Percentiles rank a stretch among this genome's conserved stretches.
Evolutionary conservation across 2,329 filamentous ascomycete genomes (phyloP).

Genomic region (Parafenestella ontariensis): DNA sequence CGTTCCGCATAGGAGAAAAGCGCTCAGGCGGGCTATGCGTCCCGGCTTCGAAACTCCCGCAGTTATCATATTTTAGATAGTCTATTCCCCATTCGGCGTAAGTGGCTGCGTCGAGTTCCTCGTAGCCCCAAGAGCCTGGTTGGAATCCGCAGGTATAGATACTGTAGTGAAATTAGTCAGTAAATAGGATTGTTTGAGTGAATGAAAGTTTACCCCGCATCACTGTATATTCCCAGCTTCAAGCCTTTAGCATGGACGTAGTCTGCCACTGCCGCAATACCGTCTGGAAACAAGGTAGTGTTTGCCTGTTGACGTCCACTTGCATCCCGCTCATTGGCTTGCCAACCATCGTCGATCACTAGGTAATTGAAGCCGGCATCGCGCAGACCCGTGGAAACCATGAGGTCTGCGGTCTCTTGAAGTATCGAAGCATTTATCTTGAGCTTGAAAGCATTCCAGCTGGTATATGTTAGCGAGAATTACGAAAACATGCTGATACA

Average conservation of each 20-base stretch:
- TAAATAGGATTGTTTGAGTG: too few species aligned
- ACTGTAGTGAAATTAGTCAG: conserved; percentile 60
- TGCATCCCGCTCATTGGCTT: conserved; percentile 50
- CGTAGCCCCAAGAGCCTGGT: conserved; percentile 58
- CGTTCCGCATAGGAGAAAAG: conserved; percentile 58
- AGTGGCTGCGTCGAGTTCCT: conserved; percentile 60
- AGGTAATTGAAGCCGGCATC: conserved; percentile 61
- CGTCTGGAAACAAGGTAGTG: conserved; percentile 44
- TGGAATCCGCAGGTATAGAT: conserved; percentile 50
- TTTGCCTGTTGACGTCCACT: conserved; percentile 38
- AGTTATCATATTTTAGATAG: conserved; percentile 62
- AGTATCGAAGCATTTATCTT: conserved; percentile 56
- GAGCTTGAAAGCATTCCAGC: conserved; percentile 49
- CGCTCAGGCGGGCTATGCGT: conserved; percentile 54
- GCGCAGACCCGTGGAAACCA: conserved; percentile 56
- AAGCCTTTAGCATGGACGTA: too few species aligned
- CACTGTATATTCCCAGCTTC: too few species aligned
- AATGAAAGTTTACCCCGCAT: too few species aligned
- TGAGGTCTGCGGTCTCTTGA: conserved; percentile 54
- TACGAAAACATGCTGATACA: too few species aligned
- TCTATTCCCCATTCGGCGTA: conserved; percentile 62
- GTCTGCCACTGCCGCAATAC: neutral
- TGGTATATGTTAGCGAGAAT: too few species aligned
- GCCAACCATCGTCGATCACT: conserved; percentile 63
- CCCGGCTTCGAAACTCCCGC: conserved; percentile 50